Evolutionary conservation across 805 yeast species (phyloP), one percentile per base, ranked within the genome.

Genomic region (Starmerella etchellsii): DNA sequence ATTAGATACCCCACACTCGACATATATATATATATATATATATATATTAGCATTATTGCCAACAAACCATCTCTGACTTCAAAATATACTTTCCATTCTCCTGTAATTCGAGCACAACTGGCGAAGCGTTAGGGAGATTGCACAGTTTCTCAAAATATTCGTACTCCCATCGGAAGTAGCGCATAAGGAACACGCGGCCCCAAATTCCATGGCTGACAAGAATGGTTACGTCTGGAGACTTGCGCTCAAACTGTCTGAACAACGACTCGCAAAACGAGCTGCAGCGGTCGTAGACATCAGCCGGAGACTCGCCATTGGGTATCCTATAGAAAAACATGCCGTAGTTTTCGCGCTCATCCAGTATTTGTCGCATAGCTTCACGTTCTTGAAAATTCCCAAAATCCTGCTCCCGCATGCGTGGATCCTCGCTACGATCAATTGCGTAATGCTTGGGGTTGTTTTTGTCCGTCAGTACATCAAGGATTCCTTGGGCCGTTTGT

Each of bases 291-390:
- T 76, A 87, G 9, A 87, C 95, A 59, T 87, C 96, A 0, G 96
- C 96, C 0, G 95, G 96, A 53, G 91, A 78, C 59, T 87, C 96
- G 10, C 96, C 96, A 53, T 81, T 76, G 4, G 95, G 95, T 24
- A 87, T 87, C 41, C 96, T 62, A 58, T 81, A 87, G 59, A 87
- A 87, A 54, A 79, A 79, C 58, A 78, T 82, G 0, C 96, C 96
- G 61, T 87, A 87, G 46, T 75, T 73, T 0, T 94, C 87, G 35
- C 96, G 63, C 52, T 82, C 94, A 41, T 70, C 69, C 84, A 94
- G 79, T 26, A 84, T 78, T 50, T 68, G 66, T 50, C 78, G 78
- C 94, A 85, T 85, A 6, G 38, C 38, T 49, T 74, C 81, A 41
- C 73, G 76, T 33, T 60, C 58, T 62, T 85, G 96, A 60, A 84